Evolutionary conservation across 2,329 filamentous ascomycete genomes (phyloP), one percentile per base, ranked within the genome.

Genomic region (Sclerotinia spermophila): DNA sequence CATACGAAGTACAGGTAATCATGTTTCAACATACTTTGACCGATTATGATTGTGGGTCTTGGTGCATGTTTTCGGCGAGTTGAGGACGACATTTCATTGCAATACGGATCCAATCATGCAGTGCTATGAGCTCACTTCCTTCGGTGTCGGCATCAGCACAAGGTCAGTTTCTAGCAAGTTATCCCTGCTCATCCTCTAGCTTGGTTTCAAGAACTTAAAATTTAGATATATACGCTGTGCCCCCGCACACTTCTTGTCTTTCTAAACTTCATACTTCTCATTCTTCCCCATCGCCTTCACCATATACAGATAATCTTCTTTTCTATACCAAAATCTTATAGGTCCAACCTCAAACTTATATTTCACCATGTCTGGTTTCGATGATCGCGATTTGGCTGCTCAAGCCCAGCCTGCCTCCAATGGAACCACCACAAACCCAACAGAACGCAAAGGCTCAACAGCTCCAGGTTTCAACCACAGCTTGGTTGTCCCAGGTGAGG

Each of bases 331-430:
- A 62, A 35, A 33, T 10, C 30, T 44, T 21, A 44, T 21, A 45
- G 19, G 19, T 44, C 7, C 17, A 68, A 51, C 15, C n/a, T 53
- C 6, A 44, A 44, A 30, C 48, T 45, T 60, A 40, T 55, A 61
- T 44, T 58, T 74, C 82, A 87, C 74, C 72, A 90, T 90, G 88
- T 83, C 87, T 82, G 81, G 83, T 74, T 87, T 86, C 77, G 86
- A 89, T 73, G 86, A 90, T 73, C 81, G 82, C 73, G 86, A 89
- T 75, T 82, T 87, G 73, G 82, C 79, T 69, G 81, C 82, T 56
- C 79, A 84, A 44, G 68, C 72, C 69, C 75, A 71, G 33, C 72
- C 76, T 65, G 53, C 73, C 33, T 64, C 73, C 11, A 64, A 64
- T 30, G 73, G 71, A 35, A 66, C 53, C 42, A 65, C 70, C 15